Percentiles rank a stretch among this genome's conserved stretches.
These are phyloP conservation scores for Hevea brasiliensis DNA, from an alignment of 345 rosid species.

Conservation along the genomic window DNA sequence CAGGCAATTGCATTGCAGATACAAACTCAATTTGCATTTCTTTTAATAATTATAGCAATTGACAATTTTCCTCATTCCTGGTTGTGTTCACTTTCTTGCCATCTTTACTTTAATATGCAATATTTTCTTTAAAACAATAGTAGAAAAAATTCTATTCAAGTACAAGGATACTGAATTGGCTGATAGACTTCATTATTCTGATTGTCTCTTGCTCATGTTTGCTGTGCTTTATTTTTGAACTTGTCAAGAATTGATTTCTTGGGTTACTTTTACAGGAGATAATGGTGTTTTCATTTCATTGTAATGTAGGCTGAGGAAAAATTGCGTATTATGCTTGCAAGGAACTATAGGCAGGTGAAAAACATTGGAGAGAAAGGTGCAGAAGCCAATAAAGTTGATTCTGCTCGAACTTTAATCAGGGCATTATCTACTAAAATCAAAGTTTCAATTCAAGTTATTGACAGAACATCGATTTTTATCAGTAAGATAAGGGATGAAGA, in stretches of 20 bases:
- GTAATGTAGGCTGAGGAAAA: constrained; percentile 62
- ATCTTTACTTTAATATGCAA: not conserved
- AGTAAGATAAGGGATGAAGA: constrained; percentile 63
- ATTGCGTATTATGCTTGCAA: constrained; percentile 46
- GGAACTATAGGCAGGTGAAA: constrained; percentile 48
- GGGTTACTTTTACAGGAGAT: not conserved
- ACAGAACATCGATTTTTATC: constrained; percentile 48
- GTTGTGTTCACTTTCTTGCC: not conserved
- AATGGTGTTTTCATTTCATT: not conserved
- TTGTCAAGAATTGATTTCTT: not conserved
- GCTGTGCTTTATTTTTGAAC: not conserved
- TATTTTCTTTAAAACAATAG: too few relatives aligned
- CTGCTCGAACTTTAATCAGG: constrained; percentile 33
- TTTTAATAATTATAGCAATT: not conserved
- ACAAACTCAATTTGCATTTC: not conserved
- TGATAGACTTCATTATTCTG: not conserved
- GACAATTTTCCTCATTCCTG: not conserved
- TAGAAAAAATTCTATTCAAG: not conserved
- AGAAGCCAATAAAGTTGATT: constrained; percentile 43
- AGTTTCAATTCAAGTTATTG: constrained; percentile 61
- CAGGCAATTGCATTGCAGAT: not conserved
- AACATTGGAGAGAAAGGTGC: constrained; percentile 42
- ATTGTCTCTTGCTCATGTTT: not conserved
- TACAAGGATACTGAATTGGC: not conserved
- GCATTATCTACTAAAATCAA: constrained; percentile 50